Evolutionary conservation across 805 yeast species (phyloP).

Genomic region (Saccharomycopsis guyanensis): DNA sequence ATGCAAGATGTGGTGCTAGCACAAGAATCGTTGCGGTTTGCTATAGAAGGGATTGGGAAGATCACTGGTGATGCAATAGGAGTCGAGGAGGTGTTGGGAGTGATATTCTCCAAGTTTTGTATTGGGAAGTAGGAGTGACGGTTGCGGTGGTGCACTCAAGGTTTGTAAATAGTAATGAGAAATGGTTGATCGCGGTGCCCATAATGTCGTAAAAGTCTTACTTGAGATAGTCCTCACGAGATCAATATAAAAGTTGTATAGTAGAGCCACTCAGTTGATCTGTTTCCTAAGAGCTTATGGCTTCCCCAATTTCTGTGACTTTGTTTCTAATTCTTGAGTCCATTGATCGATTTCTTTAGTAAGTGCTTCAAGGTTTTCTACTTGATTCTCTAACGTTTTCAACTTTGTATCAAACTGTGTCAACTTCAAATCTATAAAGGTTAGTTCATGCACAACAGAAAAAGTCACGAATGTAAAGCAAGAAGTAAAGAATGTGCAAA

Average conservation of each 20-base stretch:
- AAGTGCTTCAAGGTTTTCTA: slow-evolving; percentile 37
- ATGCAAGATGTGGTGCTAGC: slow-evolving; percentile 72
- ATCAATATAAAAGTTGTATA: too few species aligned
- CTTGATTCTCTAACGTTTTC: slow-evolving; percentile 28
- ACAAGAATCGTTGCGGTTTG: slow-evolving; percentile 60
- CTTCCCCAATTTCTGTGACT: too few species aligned
- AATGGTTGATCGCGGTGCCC: too few species aligned
- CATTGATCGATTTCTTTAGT: slow-evolving; percentile 55
- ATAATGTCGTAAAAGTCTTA: too few species aligned
- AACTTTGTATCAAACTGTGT: slow-evolving; percentile 26
- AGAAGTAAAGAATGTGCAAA: too few species aligned
- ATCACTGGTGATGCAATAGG: slow-evolving; percentile 88
- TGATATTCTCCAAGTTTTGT: slow-evolving; percentile 86
- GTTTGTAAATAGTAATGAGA: not conserved
- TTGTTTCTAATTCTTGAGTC: slow-evolving; percentile 47
- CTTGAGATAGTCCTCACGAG: too few species aligned
- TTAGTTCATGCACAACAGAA: too few species aligned
- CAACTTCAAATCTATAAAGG: slow-evolving; percentile 22
- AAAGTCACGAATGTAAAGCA: too few species aligned
- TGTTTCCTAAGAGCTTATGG: too few species aligned
- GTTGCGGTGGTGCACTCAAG: not conserved
- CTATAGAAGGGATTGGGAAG: slow-evolving; percentile 84
- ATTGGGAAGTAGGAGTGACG: slow-evolving; percentile 73
- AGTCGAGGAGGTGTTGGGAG: slow-evolving; percentile 83
- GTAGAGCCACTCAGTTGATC: too few species aligned